phyloP scores from a whole-genome alignment of 2,329 filamentous ascomycete species.

The Coniochaeta pulveracea region DNA sequence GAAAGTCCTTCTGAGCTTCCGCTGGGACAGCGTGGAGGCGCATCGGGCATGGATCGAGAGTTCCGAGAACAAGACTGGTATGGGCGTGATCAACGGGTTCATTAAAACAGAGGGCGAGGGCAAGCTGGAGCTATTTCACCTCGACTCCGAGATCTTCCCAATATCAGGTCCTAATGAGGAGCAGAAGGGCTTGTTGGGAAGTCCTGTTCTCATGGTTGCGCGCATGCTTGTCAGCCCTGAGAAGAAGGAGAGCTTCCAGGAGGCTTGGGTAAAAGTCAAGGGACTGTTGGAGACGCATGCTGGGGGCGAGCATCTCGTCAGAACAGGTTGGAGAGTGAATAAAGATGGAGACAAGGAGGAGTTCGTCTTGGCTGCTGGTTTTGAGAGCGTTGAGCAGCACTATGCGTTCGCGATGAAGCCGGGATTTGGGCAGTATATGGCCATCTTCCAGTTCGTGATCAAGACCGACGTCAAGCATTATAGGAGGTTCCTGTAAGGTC shows the following conservation, averaged over 20 bases:
- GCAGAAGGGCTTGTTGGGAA: slow-evolving; percentile 13
- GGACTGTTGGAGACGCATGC: slow-evolving; percentile 17
- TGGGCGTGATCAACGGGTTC: slow-evolving; percentile 20
- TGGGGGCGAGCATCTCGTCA: slow-evolving; percentile 20
- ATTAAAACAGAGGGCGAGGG: slow-evolving; percentile 19
- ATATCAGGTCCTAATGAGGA: background rate
- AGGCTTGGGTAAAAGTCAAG: slow-evolving; percentile 21
- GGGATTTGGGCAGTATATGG: slow-evolving; percentile 14
- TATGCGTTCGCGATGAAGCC: slow-evolving; percentile 16
- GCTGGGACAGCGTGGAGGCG: slow-evolving; percentile 29
- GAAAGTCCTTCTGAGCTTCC: slow-evolving; percentile 29
- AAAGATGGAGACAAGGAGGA: slow-evolving; percentile 21
- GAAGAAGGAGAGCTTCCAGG: slow-evolving; percentile 20
- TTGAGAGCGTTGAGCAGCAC: slow-evolving; percentile 22
- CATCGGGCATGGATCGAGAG: slow-evolving; percentile 32
- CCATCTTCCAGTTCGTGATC: slow-evolving; percentile 12
- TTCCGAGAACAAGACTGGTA: slow-evolving; percentile 24
- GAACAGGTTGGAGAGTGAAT: slow-evolving; percentile 30
- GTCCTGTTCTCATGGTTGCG: slow-evolving; percentile 25
- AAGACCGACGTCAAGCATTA: slow-evolving; percentile 19
- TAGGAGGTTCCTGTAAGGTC: slow-evolving; percentile 16
- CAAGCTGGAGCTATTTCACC: slow-evolving; percentile 27
- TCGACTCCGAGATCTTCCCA: slow-evolving; percentile 20
- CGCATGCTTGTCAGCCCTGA: slow-evolving; percentile 19
- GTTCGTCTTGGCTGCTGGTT: slow-evolving; percentile 27